A percentile compares a stretch with the other conserved stretches of the same genome.
Evolutionary conservation across 2,329 filamentous ascomycete species (phyloP).

Genomic region (Ustilaginoidea virens): DNA sequence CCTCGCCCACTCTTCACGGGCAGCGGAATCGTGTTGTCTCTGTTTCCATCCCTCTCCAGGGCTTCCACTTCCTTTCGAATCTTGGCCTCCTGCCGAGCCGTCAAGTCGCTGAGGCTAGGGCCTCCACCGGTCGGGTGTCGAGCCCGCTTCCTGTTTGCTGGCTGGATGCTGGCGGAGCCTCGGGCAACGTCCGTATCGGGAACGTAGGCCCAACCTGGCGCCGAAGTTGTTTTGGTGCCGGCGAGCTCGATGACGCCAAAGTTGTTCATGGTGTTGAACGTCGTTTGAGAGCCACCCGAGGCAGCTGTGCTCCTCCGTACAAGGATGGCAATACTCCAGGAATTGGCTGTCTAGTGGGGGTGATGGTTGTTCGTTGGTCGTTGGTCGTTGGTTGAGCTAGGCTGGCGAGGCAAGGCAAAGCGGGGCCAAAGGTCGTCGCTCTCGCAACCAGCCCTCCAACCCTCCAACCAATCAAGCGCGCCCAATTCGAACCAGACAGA

Average conservation of each 20-base stretch:
- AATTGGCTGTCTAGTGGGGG: too few relatives aligned
- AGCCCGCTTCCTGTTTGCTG: slow-evolving; percentile 55
- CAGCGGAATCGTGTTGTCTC: slow-evolving; percentile 56
- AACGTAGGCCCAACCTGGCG: slow-evolving; percentile 87
- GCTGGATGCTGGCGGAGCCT: slow-evolving; percentile 33
- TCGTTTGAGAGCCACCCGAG: neutral
- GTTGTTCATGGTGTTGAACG: slow-evolving; percentile 35
- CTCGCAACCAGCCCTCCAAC: too few relatives aligned
- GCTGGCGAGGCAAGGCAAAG: too few relatives aligned
- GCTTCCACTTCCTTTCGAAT: slow-evolving; percentile 68
- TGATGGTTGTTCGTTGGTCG: too few relatives aligned
- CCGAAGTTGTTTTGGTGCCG: slow-evolving; percentile 48
- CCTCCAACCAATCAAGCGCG: slow-evolving; percentile 7
- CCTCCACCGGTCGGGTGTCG: slow-evolving; percentile 35
- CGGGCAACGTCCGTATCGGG: slow-evolving; percentile 51
- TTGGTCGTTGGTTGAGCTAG: too few relatives aligned
- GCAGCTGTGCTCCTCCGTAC: too few relatives aligned
- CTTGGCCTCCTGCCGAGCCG: slow-evolving; percentile 69
- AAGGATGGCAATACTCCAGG: too few relatives aligned
- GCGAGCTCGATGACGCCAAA: slow-evolving; percentile 76
- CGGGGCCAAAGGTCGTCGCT: too few relatives aligned
- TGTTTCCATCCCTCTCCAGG: slow-evolving; percentile 65
- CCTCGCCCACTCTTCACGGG: slow-evolving; percentile 36
- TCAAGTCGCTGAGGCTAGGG: slow-evolving; percentile 46
- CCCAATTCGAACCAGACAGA: slow-evolving; percentile 6